Base-by-base conservation (phyloP, 2,329 filamentous ascomycete species). In the Torrubiella hemipterigena region DNA sequence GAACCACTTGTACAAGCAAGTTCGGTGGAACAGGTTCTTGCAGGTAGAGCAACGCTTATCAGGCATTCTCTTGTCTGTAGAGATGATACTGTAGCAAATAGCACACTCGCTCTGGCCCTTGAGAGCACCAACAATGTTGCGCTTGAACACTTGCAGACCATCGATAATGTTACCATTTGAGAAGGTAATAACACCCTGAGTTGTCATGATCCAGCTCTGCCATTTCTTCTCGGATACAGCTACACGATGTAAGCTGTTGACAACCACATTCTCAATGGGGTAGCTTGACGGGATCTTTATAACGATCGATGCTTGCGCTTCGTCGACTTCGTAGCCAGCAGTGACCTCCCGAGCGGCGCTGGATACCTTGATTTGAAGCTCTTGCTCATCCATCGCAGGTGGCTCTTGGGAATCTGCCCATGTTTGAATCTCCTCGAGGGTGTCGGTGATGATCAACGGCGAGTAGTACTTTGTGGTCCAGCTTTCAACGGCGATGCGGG, bases 1-100 rank as follows among this genome's bases (percentile, higher is more conserved):
- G 65, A 98, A 96, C 91, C 91, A 98, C 58, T 89, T 87, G 63
- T 85, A 94, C 57, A 98, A 58, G 59, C 91, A 98, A 3, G 73
- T 73, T 1, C 79, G 72, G 56, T 98, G 91, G 64, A 96, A 98
- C 32, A 82, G 63, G 56, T 98, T 89, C 65, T 86, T 89, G 67
- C 91, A 98, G 2, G 89, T 96, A 28, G 71, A 67, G 54, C 91
- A 98, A 33, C 74, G 69, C 67, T 96, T 96, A 53, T 91, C 89
- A 0, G 91, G 91, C 53, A 93, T 74, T 55, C 81, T 81, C 63
- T 83, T 83, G 53, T 95, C 87, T 7, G 73, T 75, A 13, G 84
- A 84, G 40, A 98, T 84, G 49, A 98, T 86, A 37, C 79, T 86
- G 61, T 96, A 96, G 63, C 89, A 96, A 50, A 96, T 96, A 8